phyloP scores from a whole-genome alignment of 2,329 filamentous ascomycete genomes.

The Monosporascus cannonballus region DNA sequence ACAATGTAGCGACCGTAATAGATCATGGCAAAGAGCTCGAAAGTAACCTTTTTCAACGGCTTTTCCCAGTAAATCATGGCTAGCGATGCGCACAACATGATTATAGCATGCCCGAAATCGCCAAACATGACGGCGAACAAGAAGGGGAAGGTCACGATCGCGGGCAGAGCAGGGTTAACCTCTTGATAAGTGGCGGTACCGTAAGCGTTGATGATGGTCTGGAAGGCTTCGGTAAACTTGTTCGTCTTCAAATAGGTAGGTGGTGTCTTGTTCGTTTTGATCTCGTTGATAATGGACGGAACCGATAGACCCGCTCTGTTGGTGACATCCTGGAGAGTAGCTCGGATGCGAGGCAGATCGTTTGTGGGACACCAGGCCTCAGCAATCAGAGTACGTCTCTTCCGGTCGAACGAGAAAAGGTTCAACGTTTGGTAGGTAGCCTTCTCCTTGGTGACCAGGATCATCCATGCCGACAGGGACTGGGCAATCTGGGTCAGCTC shows the following conservation, averaged over 20 bases:
- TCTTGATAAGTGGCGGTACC: constrained; percentile 96
- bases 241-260: constrained; percentile 98
- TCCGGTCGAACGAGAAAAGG: constrained; percentile 92
- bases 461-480: constrained; percentile 92
- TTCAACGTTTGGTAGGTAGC: constrained; percentile 94
- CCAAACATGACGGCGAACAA: constrained; percentile 99
- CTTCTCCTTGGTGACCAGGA: constrained; percentile 97
- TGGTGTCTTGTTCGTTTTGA: constrained; percentile 93
- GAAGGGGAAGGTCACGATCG: constrained; percentile 98
- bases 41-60: constrained; percentile 81
- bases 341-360: constrained; percentile 80
- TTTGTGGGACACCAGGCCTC: constrained; percentile 97
- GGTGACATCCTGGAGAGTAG: constrained; percentile 92
- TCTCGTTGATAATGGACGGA: constrained; percentile 97
- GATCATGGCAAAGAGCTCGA: constrained; percentile 96
- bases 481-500: constrained; percentile 92
- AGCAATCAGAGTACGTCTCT: constrained; percentile 91
- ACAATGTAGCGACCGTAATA: constrained; percentile 99
- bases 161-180: constrained; percentile 91
- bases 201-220: constrained; percentile 98
- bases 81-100: constrained; percentile 77
- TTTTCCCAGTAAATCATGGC: constrained; percentile 98
- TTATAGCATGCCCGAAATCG: constrained; percentile 86
- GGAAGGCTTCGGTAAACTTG: constrained; percentile 96
- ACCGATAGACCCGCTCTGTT: constrained; percentile 94